A percentile compares a stretch with the other conserved stretches of the same genome.
These are phyloP conservation scores for Cladosporium sp. DNA, from an alignment of 2,329 filamentous ascomycete species.

Conservation along the genomic window DNA sequence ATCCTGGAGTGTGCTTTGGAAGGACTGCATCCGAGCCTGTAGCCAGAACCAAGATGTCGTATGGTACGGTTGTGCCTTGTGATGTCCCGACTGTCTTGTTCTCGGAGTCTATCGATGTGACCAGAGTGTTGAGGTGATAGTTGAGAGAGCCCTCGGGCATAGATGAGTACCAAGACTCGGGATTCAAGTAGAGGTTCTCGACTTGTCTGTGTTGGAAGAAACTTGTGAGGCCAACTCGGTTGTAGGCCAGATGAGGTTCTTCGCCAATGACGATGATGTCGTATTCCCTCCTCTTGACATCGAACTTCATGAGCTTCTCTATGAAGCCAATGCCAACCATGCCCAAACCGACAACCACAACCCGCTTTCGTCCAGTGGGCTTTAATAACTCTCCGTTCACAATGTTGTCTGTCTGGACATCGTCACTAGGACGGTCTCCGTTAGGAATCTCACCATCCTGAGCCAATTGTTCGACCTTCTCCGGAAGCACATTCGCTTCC, in stretches of 20 bases:
- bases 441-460: slow-evolving; percentile 18
- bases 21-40: slow-evolving; percentile 83
- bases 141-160: slow-evolving; percentile 64
- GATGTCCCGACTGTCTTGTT: slow-evolving; percentile 67
- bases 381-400: slow-evolving; percentile 28
- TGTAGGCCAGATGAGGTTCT: slow-evolving; percentile 83
- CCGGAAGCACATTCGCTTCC: slow-evolving; percentile 43
- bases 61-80: slow-evolving; percentile 64
- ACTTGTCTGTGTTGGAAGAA: slow-evolving; percentile 85
- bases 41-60: slow-evolving; percentile 78
- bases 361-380: slow-evolving; percentile 52
- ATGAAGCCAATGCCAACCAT: slow-evolving; percentile 67
- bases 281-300: slow-evolving; percentile 70
- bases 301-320: slow-evolving; percentile 84
- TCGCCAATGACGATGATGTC: slow-evolving; percentile 83
- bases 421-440: neutral
- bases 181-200: slow-evolving; percentile 84
- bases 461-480: slow-evolving; percentile 38
- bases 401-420: neutral
- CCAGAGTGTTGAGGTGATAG: slow-evolving; percentile 71
- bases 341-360: slow-evolving; percentile 81
- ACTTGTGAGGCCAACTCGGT: slow-evolving; percentile 80
- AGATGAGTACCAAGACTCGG: slow-evolving; percentile 71
- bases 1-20: slow-evolving; percentile 66
- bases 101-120: slow-evolving; percentile 61